A percentile compares a stretch with the other conserved stretches of the same genome.
phyloP scores from a whole-genome alignment of 371 early-diverging fungal species.

The Mortierella sp. region DNA sequence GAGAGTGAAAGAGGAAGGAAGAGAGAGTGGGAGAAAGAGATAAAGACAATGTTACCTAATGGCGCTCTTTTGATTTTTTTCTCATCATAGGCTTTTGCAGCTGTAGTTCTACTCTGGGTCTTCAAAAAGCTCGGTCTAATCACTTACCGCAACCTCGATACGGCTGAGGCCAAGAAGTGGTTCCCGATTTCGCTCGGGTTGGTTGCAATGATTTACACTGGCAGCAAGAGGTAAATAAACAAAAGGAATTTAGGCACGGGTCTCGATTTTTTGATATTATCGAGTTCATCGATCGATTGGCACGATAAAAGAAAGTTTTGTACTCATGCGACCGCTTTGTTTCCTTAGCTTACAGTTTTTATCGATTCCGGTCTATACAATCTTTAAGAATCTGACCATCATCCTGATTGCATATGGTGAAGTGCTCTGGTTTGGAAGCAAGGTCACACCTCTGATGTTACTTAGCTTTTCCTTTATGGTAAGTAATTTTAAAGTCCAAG shows the following conservation, averaged over 20 bases:
- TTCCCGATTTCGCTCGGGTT: constrained; percentile 89
- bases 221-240: constrained; percentile 80
- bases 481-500: neutral
- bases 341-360: constrained; percentile 83
- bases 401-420: constrained; percentile 98
- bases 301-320: neutral
- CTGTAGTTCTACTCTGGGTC: constrained; percentile 34
- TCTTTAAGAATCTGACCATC: constrained; percentile 99
- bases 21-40: neutral
- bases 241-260: neutral
- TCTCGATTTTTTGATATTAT: neutral
- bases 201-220: constrained; percentile 98
- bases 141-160: constrained; percentile 73
- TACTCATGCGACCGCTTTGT: neutral
- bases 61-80: constrained; percentile 17
- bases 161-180: constrained; percentile 83
- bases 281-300: neutral
- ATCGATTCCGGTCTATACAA: constrained; percentile 95
- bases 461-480: constrained; percentile 92
- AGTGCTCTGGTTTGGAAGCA: constrained; percentile 82
- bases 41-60: too few species aligned
- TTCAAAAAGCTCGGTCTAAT: constrained; percentile 77
- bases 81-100: constrained; percentile 37
- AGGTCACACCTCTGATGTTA: constrained; percentile 84
- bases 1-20: neutral